phyloP scores from a whole-genome alignment of 2,329 filamentous ascomycete genomes.

The Alternaria conjuncta region DNA sequence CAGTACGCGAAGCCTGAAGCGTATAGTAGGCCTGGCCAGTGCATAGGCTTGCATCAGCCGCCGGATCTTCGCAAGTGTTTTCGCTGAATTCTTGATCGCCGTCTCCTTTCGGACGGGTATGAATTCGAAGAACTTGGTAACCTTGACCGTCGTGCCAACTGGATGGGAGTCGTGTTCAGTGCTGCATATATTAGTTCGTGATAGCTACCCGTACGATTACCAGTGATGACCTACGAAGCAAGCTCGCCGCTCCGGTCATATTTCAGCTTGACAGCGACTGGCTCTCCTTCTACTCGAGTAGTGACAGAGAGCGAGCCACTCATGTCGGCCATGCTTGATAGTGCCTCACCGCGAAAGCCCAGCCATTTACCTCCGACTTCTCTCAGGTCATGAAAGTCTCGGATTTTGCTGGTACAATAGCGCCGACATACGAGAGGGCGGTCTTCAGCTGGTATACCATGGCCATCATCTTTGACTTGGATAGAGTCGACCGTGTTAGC shows the following conservation, averaged over 20 bases:
- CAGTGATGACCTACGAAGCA: constrained; percentile 40
- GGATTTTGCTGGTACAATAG: constrained; percentile 78
- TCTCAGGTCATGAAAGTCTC: constrained; percentile 66
- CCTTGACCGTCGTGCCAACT: constrained; percentile 72
- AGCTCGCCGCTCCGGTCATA: constrained; percentile 60
- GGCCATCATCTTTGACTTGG: constrained; percentile 70
- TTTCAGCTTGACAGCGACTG: constrained; percentile 61
- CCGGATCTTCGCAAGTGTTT: constrained; percentile 64
- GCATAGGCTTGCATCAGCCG: constrained; percentile 68
- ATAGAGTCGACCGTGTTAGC: constrained; percentile 72
- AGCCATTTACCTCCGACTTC: constrained; percentile 64
- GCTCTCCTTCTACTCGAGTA: constrained; percentile 68
- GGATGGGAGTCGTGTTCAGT: constrained; percentile 58
- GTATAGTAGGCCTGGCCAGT: constrained; percentile 68
- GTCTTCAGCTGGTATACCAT: constrained; percentile 70
- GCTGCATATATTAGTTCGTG: constrained; percentile 22
- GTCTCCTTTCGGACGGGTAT: constrained; percentile 69
- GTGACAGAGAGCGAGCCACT: constrained; percentile 64
- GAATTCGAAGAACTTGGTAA: constrained; percentile 64
- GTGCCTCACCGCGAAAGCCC: constrained; percentile 78
- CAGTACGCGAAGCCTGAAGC: constrained; percentile 65
- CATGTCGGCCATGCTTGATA: constrained; percentile 69
- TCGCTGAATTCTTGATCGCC: constrained; percentile 63
- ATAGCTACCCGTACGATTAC: background rate
- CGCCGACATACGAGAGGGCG: constrained; percentile 66